Conservation (phyloP, 2,329 filamentous ascomycete species). For the Epichloe aotearoae region DNA sequence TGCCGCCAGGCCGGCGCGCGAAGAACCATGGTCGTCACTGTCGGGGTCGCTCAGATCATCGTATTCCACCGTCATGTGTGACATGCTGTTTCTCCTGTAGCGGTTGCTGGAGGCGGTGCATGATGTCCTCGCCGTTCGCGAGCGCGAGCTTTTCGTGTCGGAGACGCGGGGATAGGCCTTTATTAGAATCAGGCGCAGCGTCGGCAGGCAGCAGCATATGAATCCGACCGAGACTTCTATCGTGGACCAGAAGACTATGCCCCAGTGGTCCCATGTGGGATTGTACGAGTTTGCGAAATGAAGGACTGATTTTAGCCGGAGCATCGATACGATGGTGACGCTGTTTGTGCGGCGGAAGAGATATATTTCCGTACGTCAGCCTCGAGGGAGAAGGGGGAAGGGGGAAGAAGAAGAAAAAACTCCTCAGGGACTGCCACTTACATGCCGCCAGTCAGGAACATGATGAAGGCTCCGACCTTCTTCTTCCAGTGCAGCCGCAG, state of each 20-base stretch:
- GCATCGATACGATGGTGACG: slow-evolving; percentile 13
- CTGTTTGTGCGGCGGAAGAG: slow-evolving; percentile 3
- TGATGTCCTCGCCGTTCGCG: not conserved
- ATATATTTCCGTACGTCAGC: too few species aligned
- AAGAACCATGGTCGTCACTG: not conserved
- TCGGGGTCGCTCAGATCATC: not conserved
- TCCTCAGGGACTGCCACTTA: slow-evolving; percentile 4
- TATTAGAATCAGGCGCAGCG: slow-evolving; percentile 13
- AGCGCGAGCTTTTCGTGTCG: not conserved
- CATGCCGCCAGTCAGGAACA: slow-evolving; percentile 29
- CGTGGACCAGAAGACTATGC: slow-evolving; percentile 12
- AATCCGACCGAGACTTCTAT: slow-evolving; percentile 15
- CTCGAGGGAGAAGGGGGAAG: too few species aligned
- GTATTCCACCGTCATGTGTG: not conserved
- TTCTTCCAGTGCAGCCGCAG: slow-evolving; percentile 14
- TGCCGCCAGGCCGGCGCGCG: not conserved
- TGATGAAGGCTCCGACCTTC: slow-evolving; percentile 23
- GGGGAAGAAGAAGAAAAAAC: not conserved
- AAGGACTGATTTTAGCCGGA: slow-evolving; percentile 12
- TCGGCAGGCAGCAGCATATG: slow-evolving; percentile 15
- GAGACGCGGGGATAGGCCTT: not conserved
- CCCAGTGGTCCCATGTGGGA: slow-evolving; percentile 13
- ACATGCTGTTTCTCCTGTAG: not conserved
- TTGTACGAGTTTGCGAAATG: slow-evolving; percentile 12
- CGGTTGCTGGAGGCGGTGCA: not conserved